Evolutionary conservation across 441 rosid genomes (phyloP).

Genomic region (Croton laevigatus): DNA sequence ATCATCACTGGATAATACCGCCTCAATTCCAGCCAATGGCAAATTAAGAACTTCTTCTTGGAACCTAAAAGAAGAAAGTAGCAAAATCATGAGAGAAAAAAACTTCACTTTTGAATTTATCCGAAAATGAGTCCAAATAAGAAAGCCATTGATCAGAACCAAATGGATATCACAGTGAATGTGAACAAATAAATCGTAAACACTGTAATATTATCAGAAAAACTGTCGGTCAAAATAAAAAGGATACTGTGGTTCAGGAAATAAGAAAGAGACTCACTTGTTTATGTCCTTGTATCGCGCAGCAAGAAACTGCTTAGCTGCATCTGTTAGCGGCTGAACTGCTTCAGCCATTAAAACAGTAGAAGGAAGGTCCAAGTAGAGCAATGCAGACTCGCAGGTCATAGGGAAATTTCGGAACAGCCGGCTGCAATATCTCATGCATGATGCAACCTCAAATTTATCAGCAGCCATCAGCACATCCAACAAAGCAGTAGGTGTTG

Average conservation of each 20-base stretch:
- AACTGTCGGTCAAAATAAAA: neutral
- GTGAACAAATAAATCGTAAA: neutral
- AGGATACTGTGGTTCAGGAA: neutral
- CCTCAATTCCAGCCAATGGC: slow-evolving; percentile 77
- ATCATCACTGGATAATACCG: slow-evolving; percentile 65
- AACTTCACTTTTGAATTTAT: neutral
- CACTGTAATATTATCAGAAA: slow-evolving; percentile 3
- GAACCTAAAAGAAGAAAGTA: slow-evolving; percentile 33
- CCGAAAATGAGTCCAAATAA: neutral
- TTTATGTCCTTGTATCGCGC: slow-evolving; percentile 58
- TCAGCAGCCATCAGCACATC: slow-evolving; percentile 82
- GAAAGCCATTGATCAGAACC: neutral
- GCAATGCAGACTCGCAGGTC: slow-evolving; percentile 75
- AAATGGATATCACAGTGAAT: neutral
- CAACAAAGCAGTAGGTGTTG: slow-evolving; percentile 57
- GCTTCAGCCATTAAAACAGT: slow-evolving; percentile 66
- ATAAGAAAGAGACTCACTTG: slow-evolving; percentile 40
- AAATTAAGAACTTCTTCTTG: slow-evolving; percentile 61
- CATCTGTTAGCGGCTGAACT: slow-evolving; percentile 73
- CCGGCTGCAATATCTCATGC: slow-evolving; percentile 77
- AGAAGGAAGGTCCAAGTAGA: slow-evolving; percentile 71
- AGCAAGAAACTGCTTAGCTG: slow-evolving; percentile 68
- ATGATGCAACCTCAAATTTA: slow-evolving; percentile 84
- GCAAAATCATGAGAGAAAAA: neutral
- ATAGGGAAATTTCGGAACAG: slow-evolving; percentile 60